phyloP scores from a whole-genome alignment of 2,329 filamentous ascomycete genomes.

The Alternaria alternata region DNA sequence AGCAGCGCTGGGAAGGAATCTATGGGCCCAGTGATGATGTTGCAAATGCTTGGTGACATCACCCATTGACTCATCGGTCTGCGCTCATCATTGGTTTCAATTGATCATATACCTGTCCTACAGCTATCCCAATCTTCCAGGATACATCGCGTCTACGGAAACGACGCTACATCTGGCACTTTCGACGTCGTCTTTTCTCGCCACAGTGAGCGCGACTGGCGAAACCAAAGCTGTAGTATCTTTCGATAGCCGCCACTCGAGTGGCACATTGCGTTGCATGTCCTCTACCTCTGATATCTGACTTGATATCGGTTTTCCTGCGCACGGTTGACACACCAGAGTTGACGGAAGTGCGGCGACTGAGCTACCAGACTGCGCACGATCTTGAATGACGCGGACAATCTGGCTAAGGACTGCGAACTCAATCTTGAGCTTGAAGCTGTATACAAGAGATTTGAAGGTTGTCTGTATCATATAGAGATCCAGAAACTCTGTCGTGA shows the following conservation, averaged over 20 bases:
- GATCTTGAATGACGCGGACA: slow-evolving; percentile 9
- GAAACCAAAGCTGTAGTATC: neutral
- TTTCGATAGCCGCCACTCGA: slow-evolving; percentile 14
- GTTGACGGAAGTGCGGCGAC: neutral
- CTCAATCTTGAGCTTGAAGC: slow-evolving; percentile 60
- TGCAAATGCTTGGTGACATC: neutral
- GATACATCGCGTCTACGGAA: slow-evolving; percentile 5
- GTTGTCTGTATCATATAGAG: slow-evolving; percentile 34
- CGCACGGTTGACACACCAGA: neutral
- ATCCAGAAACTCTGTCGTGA: slow-evolving; percentile 21
- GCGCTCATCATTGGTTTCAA: neutral
- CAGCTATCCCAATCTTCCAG: neutral
- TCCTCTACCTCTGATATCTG: slow-evolving; percentile 9
- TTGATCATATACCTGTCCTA: neutral
- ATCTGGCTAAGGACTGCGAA: slow-evolving; percentile 57
- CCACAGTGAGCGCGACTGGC: neutral
- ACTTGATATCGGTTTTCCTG: neutral
- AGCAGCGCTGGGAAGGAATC: too few relatives aligned
- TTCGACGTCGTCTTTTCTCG: neutral
- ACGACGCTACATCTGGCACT: neutral
- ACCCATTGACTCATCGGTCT: neutral
- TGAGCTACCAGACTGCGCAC: neutral
- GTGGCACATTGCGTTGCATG: slow-evolving; percentile 13
- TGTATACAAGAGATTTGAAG: slow-evolving; percentile 51
- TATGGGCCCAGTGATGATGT: fast-evolving